Evolutionary conservation across 345 rosid species (phyloP), one percentile per base, ranked within the genome.

Genomic region (Orychophragmus violaceus): DNA sequence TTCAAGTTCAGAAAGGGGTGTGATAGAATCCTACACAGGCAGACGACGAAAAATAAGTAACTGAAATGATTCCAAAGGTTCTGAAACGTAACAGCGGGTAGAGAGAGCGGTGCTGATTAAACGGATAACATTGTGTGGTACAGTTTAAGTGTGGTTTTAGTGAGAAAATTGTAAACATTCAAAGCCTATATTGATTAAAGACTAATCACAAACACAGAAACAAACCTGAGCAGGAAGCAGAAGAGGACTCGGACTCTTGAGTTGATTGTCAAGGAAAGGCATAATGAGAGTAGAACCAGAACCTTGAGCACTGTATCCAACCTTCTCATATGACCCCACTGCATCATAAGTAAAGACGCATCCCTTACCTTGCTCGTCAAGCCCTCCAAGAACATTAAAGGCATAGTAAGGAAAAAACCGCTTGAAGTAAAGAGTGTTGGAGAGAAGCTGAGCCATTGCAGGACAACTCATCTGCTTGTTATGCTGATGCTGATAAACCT

Each of bases 401-500:
- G 97, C 78, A 77, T 95, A 95, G 66, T 95, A 95, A 3, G 99
- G 99, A 64, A 95, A 95, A 85, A 91, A 95, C 1, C 99, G 87
- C 66, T 95, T 95, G 77, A 84, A 95, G 74, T 95, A 95, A 69
- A 94, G 95, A 51, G 99, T 90, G 80, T 95, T 95, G 41, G 97
- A 95, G 52, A 95, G 96, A 46, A 95, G 83, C 76, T 91, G 97
- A 21, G 81, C 96, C 97, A 95, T 91, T 24, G 93, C 97, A 48
- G 95, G 95, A 48, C 93, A 91, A 80, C 96, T 89, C 95, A 95
- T 89, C 76, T 91, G 97, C 78, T 95, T 95, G 81, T 86, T 91
- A 80, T 91, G 96, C 72, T 95, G 98, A 75, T 95, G 99, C 76
- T 95, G 99, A 71, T 95, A 95, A 41, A 87, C 84, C 98, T 95